A percentile compares a stretch with the other conserved stretches of the same genome.
phyloP scores from a whole-genome alignment of 345 rosid species.

The Erucastrum elatum region DNA sequence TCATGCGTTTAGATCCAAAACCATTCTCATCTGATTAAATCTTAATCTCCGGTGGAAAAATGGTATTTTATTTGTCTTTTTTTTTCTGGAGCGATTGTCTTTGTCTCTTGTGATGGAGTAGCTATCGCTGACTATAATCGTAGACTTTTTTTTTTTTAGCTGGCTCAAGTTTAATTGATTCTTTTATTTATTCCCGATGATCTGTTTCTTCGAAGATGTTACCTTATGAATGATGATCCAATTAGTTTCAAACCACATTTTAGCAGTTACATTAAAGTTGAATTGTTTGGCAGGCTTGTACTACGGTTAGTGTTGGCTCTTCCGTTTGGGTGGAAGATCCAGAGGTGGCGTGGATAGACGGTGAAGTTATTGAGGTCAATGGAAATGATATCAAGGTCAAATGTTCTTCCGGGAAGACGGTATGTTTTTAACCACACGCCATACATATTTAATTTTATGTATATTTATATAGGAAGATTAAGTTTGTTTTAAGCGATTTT shows the following conservation, averaged over 20 bases:
- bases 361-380: constrained; percentile 69
- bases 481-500: background rate
- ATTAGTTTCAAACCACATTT: background rate
- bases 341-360: constrained; percentile 86
- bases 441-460: background rate
- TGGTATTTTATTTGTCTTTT: constrained; percentile 19
- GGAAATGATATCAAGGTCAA: constrained; percentile 74
- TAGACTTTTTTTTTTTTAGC: too few relatives aligned
- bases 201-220: background rate
- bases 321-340: constrained; percentile 92
- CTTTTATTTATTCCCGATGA: background rate
- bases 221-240: background rate
- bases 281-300: constrained; percentile 35
- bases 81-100: constrained; percentile 12
- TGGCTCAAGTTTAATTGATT: background rate
- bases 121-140: background rate
- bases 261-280: background rate
- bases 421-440: constrained; percentile 32
- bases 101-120: constrained; percentile 11
- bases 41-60: constrained; percentile 28
- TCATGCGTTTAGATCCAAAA: constrained; percentile 51
- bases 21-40: constrained; percentile 26
- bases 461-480: background rate
- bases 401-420: constrained; percentile 86
- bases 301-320: constrained; percentile 66